phyloP scores from a whole-genome alignment of 177 flowering plant species.

The Telopea speciosissima region DNA sequence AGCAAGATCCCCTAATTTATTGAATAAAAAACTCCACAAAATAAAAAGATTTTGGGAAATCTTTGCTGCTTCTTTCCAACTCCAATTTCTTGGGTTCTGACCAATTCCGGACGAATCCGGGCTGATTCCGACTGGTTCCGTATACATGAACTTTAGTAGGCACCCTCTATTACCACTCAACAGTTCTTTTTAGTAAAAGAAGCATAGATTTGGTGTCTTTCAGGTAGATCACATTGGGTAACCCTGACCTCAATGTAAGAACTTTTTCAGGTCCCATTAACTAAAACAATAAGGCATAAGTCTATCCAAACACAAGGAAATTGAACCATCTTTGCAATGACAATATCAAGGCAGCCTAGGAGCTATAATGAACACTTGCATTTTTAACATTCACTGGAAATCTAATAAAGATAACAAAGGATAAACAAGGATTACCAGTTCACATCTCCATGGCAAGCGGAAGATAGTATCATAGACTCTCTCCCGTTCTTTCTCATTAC shows the following conservation, averaged over 20 bases:
- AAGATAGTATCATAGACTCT: constrained; percentile 93
- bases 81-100: too few relatives aligned
- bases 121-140: too few relatives aligned
- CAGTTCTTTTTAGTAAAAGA: too few relatives aligned
- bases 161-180: neutral
- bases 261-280: neutral
- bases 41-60: too few relatives aligned
- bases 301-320: neutral
- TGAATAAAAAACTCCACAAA: too few relatives aligned
- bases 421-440: constrained; percentile 54
- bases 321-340: neutral
- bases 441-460: constrained; percentile 99
- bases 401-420: neutral
- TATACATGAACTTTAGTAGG: neutral
- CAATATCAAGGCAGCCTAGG: too few relatives aligned
- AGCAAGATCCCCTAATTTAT: too few relatives aligned
- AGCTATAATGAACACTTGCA: neutral
- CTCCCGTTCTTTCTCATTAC: constrained; percentile 86
- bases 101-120: too few relatives aligned
- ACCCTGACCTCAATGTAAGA: neutral
- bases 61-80: too few relatives aligned
- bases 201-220: neutral
- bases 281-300: neutral
- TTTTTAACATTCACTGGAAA: neutral
- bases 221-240: neutral